Base-by-base conservation (phyloP, 768 basidiomycete genomes). In the Panaeolus papilionaceus region DNA sequence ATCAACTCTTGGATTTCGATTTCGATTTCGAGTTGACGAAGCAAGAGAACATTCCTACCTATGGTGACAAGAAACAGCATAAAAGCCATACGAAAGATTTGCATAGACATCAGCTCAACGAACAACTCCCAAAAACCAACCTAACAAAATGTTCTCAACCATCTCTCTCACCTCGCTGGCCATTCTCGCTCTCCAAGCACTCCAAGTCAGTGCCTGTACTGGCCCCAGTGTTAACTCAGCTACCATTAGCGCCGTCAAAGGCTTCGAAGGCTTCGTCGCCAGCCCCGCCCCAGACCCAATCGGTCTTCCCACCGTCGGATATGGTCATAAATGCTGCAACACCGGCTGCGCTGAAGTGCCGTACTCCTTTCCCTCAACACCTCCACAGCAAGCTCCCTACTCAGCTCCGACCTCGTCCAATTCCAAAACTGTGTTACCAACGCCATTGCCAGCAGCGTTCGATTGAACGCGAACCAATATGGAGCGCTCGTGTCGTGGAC, bases 261-360 rank as follows among this genome's bases (percentile, higher is more conserved):
- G 67, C 20, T 79, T 73, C 61, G 79, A 79, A 72, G 78, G 79
- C 26, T 80, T 80, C 68, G 79, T 80, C 18, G 23, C 76, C 33
- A 70, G 70, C 28, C 79, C 79, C 26, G 71, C 72, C n/a, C 79
- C 79, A 8, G 79, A 80, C 71, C 79, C 79, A 38, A 76, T 79
- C 28, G 78, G 77, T 23, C 73, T 80, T 47, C 78, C 78, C 18
- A 80, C 78, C 37, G 79, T 79, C 42, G 79, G 79, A 18, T 80
- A 75, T 67, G 78, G 79, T 10, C 79, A 80, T 66, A 73, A 76
- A 38, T 80, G 79, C 72, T 45, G 74, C 54, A 73, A 67, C 38
- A 71, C 69, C 10, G 73, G 74, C 37, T 80, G 79, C 70, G 64
- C 72, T 40, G 79, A 80, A 66, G 78, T 79, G 11, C 74, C 78